Evolutionary conservation across 768 basidiomycete genomes (phyloP).

Genomic region (Lentinula aciculospora): DNA sequence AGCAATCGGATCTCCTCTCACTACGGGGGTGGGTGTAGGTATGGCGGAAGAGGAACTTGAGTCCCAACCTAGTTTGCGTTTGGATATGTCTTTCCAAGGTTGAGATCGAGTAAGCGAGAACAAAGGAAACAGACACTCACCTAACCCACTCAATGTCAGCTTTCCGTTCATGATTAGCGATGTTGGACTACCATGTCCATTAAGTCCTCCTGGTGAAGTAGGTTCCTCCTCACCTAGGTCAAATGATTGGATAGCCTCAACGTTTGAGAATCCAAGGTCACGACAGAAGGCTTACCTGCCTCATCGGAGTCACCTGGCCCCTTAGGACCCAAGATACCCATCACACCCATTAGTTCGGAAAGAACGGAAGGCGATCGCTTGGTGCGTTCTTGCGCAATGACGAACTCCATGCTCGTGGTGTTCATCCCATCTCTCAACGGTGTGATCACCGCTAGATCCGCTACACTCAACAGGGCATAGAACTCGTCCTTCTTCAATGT

Average conservation of each 20-base stretch:
- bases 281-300: background rate
- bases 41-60: background rate
- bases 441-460: constrained; percentile 93
- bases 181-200: background rate
- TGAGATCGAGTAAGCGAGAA: background rate
- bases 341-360: constrained; percentile 98
- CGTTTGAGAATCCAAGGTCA: background rate
- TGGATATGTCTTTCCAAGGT: background rate
- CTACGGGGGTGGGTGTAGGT: background rate
- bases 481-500: constrained; percentile 97
- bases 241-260: background rate
- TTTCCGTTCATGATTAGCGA: background rate
- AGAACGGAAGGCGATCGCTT: constrained; percentile 84
- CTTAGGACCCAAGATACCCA: constrained; percentile 32
- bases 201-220: background rate
- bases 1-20: constrained; percentile 2
- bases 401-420: constrained; percentile 97
- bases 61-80: background rate
- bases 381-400: constrained; percentile 85
- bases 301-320: background rate
- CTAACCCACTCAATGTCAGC: background rate
- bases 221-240: background rate
- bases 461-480: constrained; percentile 89
- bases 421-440: constrained; percentile 98
- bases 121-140: background rate